These are phyloP conservation scores for Exophiala phaeomuriformis DNA, from an alignment of 2,329 filamentous ascomycete genomes.

Conservation along the genomic window DNA sequence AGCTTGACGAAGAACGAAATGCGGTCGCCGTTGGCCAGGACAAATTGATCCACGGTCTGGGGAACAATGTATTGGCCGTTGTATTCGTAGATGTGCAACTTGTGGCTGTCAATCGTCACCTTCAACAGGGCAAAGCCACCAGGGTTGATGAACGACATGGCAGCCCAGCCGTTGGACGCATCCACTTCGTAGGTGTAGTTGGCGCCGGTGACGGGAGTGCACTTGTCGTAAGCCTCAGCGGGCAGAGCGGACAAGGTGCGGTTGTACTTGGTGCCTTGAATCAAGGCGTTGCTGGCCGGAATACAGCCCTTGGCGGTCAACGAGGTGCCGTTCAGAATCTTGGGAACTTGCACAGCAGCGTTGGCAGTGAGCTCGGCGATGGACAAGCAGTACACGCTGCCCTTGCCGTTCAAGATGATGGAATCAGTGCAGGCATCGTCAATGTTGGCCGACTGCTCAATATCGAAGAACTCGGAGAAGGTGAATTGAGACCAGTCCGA, in stretches of 20 bases:
- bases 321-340: slow-evolving; percentile 28
- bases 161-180: slow-evolving; percentile 31
- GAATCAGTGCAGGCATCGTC: slow-evolving; percentile 53
- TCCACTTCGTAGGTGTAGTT: slow-evolving; percentile 32
- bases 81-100: slow-evolving; percentile 39
- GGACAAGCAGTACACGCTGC: slow-evolving; percentile 47
- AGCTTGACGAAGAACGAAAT: slow-evolving; percentile 39
- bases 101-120: slow-evolving; percentile 40
- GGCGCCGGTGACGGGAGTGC: slow-evolving; percentile 17
- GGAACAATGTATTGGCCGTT: slow-evolving; percentile 41
- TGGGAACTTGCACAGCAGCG: slow-evolving; percentile 30
- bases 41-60: slow-evolving; percentile 31
- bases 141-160: slow-evolving; percentile 36
- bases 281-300: slow-evolving; percentile 26
- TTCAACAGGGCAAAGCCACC: slow-evolving; percentile 30
- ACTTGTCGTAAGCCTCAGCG: slow-evolving; percentile 37
- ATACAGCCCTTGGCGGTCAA: slow-evolving; percentile 33
- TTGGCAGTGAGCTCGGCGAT: slow-evolving; percentile 39
- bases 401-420: slow-evolving; percentile 56
- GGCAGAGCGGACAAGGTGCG: slow-evolving; percentile 38
- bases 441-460: slow-evolving; percentile 30
- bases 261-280: slow-evolving; percentile 33
- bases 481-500: slow-evolving; percentile 52
- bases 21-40: slow-evolving; percentile 35
- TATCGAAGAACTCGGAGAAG: slow-evolving; percentile 39